phyloP scores from a whole-genome alignment of 2,329 filamentous ascomycete species.

The Penicillium concentricum region DNA sequence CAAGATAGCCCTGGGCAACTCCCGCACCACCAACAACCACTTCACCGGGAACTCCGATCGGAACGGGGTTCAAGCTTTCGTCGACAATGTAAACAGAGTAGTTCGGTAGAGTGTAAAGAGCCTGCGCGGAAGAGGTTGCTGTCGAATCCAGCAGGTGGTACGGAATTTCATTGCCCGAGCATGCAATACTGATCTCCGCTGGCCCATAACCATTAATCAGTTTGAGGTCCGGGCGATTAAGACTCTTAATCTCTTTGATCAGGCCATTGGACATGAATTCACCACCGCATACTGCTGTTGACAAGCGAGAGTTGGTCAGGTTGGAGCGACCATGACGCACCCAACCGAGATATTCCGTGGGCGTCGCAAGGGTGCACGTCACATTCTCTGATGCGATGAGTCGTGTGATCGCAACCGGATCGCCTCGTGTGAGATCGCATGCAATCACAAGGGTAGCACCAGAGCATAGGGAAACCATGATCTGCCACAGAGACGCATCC shows the following conservation, averaged over 20 bases:
- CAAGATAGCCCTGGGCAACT: slow-evolving; percentile 19
- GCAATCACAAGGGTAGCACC: slow-evolving; percentile 20
- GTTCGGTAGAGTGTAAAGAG: slow-evolving; percentile 36
- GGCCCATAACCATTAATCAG: slow-evolving; percentile 33
- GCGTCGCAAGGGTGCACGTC: slow-evolving; percentile 19
- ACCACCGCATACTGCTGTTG: slow-evolving; percentile 25
- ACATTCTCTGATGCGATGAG: slow-evolving; percentile 19
- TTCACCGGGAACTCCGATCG: slow-evolving; percentile 46
- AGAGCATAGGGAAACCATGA: slow-evolving; percentile 18
- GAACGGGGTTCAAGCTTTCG: slow-evolving; percentile 36
- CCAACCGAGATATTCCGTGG: slow-evolving; percentile 21
- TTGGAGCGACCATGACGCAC: slow-evolving; percentile 11
- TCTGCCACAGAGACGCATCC: slow-evolving; percentile 24
- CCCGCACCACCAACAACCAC: slow-evolving; percentile 38
- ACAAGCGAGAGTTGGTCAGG: slow-evolving; percentile 6
- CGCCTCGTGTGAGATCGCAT: slow-evolving; percentile 7
- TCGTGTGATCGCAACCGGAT: slow-evolving; percentile 18
- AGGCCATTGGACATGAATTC: slow-evolving; percentile 9
- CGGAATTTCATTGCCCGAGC: slow-evolving; percentile 22
- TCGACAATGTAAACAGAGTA: slow-evolving; percentile 46
- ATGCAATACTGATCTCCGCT: slow-evolving; percentile 25
- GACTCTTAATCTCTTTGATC: slow-evolving; percentile 11
- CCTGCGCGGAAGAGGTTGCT: background rate
- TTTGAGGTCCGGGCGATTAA: slow-evolving; percentile 10
- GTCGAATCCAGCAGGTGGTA: background rate